A percentile compares a stretch with the other conserved stretches of the same genome.
phyloP scores from a whole-genome alignment of 768 basidiomycete species.

The Favolaschia claudopus region DNA sequence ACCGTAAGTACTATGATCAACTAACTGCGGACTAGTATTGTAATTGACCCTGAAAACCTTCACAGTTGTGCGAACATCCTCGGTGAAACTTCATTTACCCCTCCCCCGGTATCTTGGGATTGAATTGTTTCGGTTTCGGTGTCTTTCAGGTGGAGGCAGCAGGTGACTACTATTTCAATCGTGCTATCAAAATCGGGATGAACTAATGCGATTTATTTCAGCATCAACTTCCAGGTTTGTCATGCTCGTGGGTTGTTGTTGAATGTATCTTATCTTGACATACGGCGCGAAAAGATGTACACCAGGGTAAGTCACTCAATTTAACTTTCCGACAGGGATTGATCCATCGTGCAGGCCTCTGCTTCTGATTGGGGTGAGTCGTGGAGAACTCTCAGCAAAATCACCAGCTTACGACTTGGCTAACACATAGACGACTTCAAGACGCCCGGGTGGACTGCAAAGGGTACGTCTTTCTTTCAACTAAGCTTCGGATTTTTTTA shows the following conservation, averaged over 20 bases:
- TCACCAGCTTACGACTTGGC: too few species aligned
- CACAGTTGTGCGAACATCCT: constrained; percentile 71
- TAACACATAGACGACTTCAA: constrained; percentile 75
- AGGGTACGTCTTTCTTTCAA: constrained; percentile 46
- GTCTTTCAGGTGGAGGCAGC: constrained; percentile 56
- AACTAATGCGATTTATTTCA: constrained; percentile 33
- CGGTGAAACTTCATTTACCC: constrained; percentile 41
- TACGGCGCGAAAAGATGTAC: constrained; percentile 58
- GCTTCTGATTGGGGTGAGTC: constrained; percentile 72
- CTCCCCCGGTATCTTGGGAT: neutral
- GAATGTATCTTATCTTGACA: neutral
- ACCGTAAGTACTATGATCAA: constrained; percentile 52
- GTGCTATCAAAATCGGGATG: neutral
- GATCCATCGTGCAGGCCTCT: constrained; percentile 55
- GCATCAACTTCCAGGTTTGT: constrained; percentile 75
- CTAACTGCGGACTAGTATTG: neutral
- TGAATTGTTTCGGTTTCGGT: neutral
- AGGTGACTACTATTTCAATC: constrained; percentile 42
- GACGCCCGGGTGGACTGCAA: constrained; percentile 69
- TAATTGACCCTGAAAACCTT: neutral
- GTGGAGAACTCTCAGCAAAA: too few species aligned
- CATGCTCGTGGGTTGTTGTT: neutral
- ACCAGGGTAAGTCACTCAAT: constrained; percentile 52
- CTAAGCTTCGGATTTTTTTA: neutral
- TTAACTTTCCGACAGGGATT: neutral